Percentiles rank a stretch among this genome's conserved stretches.
phyloP scores from a whole-genome alignment of 2,329 filamentous ascomycete species.

The Akanthomyces uredinophilus region DNA sequence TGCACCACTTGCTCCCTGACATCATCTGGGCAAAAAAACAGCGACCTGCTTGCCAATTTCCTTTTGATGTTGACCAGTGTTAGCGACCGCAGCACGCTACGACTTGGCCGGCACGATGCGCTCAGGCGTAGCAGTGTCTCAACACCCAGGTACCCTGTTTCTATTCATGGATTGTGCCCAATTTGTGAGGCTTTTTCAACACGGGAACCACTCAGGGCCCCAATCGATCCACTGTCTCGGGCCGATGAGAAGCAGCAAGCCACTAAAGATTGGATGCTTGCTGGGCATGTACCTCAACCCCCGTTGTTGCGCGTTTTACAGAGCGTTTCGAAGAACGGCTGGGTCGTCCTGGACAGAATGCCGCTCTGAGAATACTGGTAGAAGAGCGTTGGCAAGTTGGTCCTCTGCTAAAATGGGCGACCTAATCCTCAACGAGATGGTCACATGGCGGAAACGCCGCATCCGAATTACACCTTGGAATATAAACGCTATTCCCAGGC shows the following conservation, averaged over 20 bases:
- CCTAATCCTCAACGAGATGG: too few species aligned
- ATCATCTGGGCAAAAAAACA: background rate
- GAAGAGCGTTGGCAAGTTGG: background rate
- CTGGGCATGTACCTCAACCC: background rate
- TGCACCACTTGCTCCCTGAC: background rate
- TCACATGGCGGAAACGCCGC: too few species aligned
- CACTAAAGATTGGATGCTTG: constrained; percentile 8
- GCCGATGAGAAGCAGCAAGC: constrained; percentile 5
- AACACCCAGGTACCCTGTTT: background rate
- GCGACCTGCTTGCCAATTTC: background rate
- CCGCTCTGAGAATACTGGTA: background rate
- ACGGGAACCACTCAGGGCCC: constrained; percentile 10
- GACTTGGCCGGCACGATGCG: background rate
- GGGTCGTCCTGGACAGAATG: background rate
- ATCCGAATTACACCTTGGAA: too few species aligned
- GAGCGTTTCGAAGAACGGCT: background rate
- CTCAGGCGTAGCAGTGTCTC: background rate
- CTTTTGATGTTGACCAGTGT: background rate
- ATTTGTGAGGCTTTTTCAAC: constrained; percentile 3
- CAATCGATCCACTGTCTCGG: constrained; percentile 12
- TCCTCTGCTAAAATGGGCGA: too few species aligned
- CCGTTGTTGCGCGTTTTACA: constrained; percentile 2
- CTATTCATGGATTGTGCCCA: background rate
- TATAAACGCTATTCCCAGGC: background rate
- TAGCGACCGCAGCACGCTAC: background rate